These are phyloP conservation scores for Nicotiana benthamiana DNA, from an alignment of 257 asterid genomes.

Conservation along the genomic window DNA sequence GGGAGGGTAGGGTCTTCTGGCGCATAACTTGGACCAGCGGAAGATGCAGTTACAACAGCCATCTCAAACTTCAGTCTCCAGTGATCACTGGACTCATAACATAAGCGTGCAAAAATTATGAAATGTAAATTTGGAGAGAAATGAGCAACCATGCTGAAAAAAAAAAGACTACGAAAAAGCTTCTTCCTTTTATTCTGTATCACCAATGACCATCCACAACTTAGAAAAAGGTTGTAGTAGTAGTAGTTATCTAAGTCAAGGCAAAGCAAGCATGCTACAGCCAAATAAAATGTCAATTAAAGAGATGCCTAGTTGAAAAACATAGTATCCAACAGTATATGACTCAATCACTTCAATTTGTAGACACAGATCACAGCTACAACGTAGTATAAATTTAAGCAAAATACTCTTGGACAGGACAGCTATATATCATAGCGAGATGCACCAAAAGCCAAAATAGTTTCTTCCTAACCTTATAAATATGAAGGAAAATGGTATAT, in stretches of 20 bases:
- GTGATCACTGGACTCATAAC: not conserved
- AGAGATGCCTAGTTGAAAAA: not conserved
- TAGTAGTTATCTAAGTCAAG: not conserved
- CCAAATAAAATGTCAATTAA: not conserved
- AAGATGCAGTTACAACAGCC: conserved; percentile 51
- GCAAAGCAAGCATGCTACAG: not conserved
- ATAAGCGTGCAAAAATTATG: not conserved
- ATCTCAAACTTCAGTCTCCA: conserved; percentile 27
- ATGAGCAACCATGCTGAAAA: not conserved
- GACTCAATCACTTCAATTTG: not conserved
- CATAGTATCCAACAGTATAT: not conserved
- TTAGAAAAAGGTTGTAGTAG: not conserved
- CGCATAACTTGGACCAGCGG: conserved; percentile 59
- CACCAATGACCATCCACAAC: not conserved
- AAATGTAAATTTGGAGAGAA: not conserved
- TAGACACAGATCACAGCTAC: not conserved
- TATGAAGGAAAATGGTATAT: too few relatives aligned
- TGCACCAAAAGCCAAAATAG: not conserved
- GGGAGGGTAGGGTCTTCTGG: conserved; percentile 97
- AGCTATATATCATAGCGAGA: not conserved
- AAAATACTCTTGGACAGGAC: not conserved
- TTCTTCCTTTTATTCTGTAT: not conserved
- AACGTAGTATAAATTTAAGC: not conserved
- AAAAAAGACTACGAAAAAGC: not conserved
- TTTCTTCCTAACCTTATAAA: not conserved